Evolutionary conservation across 2,329 filamentous ascomycete species (phyloP).

Genomic region (Cercospora sesami): DNA sequence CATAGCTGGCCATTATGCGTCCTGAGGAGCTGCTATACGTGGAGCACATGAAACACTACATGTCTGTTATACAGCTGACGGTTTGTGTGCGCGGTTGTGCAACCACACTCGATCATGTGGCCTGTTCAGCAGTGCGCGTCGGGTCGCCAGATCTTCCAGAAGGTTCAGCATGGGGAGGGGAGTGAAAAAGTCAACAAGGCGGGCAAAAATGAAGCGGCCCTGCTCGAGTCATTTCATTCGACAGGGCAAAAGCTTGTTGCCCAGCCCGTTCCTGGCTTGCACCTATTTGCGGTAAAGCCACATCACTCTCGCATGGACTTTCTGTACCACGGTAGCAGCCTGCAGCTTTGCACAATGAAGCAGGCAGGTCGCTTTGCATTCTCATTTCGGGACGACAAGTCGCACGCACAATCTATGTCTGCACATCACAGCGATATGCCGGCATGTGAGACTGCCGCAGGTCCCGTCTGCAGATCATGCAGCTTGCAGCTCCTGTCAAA

Average conservation of each 20-base stretch:
- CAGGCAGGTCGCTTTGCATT: background rate
- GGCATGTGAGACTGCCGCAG: background rate
- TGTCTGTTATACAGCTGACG: background rate
- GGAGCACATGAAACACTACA: background rate
- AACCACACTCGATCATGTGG: background rate
- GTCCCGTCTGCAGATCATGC: constrained; percentile 5
- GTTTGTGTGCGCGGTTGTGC: background rate
- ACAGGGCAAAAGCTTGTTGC: constrained; percentile 5
- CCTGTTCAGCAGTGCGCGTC: background rate
- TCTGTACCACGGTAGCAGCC: background rate
- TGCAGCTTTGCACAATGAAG: background rate
- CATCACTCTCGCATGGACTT: background rate
- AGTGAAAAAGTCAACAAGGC: constrained; percentile 1
- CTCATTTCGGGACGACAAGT: background rate
- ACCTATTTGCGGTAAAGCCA: constrained; percentile 1
- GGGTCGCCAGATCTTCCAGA: background rate
- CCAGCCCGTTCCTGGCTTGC: background rate
- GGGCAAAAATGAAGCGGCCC: background rate
- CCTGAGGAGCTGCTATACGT: background rate
- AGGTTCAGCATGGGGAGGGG: background rate
- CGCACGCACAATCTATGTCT: background rate
- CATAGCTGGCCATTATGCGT: background rate
- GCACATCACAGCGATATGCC: background rate
- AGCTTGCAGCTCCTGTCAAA: constrained; percentile 1
- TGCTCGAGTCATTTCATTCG: constrained; percentile 5